Evolutionary conservation across 2,329 filamentous ascomycete genomes (phyloP).

Genomic region (Elsinoe arachidis): DNA sequence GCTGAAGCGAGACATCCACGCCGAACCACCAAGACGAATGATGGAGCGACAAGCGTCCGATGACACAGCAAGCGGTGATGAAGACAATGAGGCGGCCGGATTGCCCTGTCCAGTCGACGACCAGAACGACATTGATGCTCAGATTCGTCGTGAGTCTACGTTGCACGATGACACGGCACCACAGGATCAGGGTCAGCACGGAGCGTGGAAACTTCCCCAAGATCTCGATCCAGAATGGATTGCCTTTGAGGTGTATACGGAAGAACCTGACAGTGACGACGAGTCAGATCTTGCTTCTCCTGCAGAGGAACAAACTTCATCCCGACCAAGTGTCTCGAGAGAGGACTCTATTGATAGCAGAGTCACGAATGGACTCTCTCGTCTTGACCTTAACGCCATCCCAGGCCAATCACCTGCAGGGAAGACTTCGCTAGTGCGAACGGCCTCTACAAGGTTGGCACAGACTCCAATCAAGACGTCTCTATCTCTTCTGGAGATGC

Average conservation of each 20-base stretch:
- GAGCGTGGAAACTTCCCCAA: conserved; percentile 54
- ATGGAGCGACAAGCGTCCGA: conserved; percentile 31
- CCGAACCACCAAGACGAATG: conserved; percentile 53
- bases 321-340: conserved; percentile 17
- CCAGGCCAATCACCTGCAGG: conserved; percentile 24
- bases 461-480: conserved; percentile 49
- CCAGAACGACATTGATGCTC: conserved; percentile 38
- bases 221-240: conserved; percentile 86
- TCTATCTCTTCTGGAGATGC: conserved; percentile 76
- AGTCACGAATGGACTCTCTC: conserved; percentile 36
- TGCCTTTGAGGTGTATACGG: conserved; percentile 74
- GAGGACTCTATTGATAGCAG: conserved; percentile 33
- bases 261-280: conserved; percentile 50
- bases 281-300: conserved; percentile 29
- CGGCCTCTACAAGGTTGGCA: neutral
- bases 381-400: conserved; percentile 34
- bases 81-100: conserved; percentile 24
- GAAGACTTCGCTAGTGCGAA: neutral
- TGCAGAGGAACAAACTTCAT: conserved; percentile 13
- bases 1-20: conserved; percentile 61
- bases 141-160: conserved; percentile 35
- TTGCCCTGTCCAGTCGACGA: conserved; percentile 23
- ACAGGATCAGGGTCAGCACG: conserved; percentile 20
- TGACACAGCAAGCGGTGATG: conserved; percentile 31
- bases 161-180: conserved; percentile 15